These are phyloP conservation scores for Xylaria sp. DNA, from an alignment of 2,329 filamentous ascomycete genomes.

Conservation along the genomic window DNA sequence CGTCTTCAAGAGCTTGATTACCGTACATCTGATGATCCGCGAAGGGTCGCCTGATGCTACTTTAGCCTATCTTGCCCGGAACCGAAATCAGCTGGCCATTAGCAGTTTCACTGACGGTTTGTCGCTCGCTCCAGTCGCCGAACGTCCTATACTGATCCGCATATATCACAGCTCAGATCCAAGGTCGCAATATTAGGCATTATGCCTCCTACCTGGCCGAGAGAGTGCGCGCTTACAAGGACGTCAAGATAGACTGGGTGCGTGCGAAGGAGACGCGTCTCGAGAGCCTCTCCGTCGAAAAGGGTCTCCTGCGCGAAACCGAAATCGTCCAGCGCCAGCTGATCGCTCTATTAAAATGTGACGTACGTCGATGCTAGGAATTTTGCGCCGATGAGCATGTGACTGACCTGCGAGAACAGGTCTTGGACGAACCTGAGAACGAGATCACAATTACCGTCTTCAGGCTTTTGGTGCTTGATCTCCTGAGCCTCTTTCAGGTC, in stretches of 20 bases:
- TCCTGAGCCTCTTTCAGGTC: constrained; percentile 85
- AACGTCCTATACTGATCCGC: constrained; percentile 21
- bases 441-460: constrained; percentile 96
- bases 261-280: constrained; percentile 74
- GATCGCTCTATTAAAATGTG: constrained; percentile 77
- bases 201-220: constrained; percentile 85
- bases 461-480: constrained; percentile 80
- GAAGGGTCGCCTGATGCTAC: constrained; percentile 89
- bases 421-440: constrained; percentile 88
- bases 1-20: constrained; percentile 95
- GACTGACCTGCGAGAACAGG: constrained; percentile 43
- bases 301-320: constrained; percentile 85
- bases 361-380: constrained; percentile 52
- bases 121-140: constrained; percentile 31
- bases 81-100: constrained; percentile 77
- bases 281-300: constrained; percentile 82
- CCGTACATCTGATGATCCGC: constrained; percentile 93
- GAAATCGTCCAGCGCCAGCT: constrained; percentile 88
- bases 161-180: constrained; percentile 67
- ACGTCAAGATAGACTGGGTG: constrained; percentile 87
- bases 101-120: constrained; percentile 88
- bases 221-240: constrained; percentile 73
- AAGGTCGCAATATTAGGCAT: constrained; percentile 88
- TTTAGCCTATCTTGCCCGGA: constrained; percentile 73
- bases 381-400: constrained; percentile 7